A percentile compares a stretch with the other conserved stretches of the same genome.
phyloP scores from a whole-genome alignment of 495 filamentous ascomycete genomes.

The Penicillium chermesinum region DNA sequence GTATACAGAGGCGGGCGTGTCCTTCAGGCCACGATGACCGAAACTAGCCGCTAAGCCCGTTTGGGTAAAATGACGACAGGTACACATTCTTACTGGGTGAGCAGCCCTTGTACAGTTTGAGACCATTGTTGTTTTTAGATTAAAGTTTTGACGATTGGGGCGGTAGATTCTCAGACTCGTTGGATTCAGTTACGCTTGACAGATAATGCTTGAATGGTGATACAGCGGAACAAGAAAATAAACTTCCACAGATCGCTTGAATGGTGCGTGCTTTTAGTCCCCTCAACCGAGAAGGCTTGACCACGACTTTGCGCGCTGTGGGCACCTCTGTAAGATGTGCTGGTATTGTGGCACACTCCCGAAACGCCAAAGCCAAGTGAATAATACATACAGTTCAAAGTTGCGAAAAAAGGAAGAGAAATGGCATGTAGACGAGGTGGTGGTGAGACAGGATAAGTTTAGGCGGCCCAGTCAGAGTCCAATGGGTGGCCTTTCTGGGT shows the following conservation, averaged over 20 bases:
- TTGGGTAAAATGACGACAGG: constrained; percentile 33
- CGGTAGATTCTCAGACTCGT: too few species aligned
- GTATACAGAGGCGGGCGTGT: constrained; percentile 18
- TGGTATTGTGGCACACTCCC: constrained; percentile 30
- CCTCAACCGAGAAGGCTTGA: neutral
- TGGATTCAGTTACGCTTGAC: too few species aligned
- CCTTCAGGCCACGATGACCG: constrained; percentile 44
- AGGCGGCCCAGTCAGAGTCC: constrained; percentile 57
- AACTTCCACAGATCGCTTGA: constrained; percentile 9
- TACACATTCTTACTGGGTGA: constrained; percentile 8
- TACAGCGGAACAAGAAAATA: constrained; percentile 13
- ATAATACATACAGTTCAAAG: constrained; percentile 34
- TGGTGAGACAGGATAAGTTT: constrained; percentile 10
- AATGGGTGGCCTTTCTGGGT: constrained; percentile 47
- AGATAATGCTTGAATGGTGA: constrained; percentile 14
- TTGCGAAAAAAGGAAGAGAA: constrained; percentile 6
- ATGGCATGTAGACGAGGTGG: constrained; percentile 8
- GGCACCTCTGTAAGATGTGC: constrained; percentile 12
- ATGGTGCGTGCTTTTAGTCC: constrained; percentile 12
- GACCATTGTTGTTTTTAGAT: neutral
- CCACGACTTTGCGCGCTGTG: constrained; percentile 15
- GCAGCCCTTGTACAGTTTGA: neutral
- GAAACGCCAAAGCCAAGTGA: constrained; percentile 37
- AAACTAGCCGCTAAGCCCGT: constrained; percentile 33
- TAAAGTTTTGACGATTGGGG: neutral